Percentiles rank a stretch among this genome's conserved stretches.
These are phyloP conservation scores for Trifolium subterraneum DNA, from an alignment of 306 rosid species.

Conservation along the genomic window DNA sequence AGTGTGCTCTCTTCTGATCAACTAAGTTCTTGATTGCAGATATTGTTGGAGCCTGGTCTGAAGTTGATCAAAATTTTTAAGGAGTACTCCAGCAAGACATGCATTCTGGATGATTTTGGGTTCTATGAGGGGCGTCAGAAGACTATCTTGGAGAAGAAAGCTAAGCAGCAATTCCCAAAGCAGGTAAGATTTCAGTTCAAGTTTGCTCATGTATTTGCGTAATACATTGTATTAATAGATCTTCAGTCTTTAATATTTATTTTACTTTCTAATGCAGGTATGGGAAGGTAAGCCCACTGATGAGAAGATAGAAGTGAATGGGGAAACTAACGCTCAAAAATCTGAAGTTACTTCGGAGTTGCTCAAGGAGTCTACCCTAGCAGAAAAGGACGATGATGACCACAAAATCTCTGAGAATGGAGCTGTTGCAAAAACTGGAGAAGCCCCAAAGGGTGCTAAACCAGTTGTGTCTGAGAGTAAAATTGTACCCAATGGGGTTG, in stretches of 20 bases:
- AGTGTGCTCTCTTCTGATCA: slow-evolving; percentile 14
- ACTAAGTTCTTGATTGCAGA: slow-evolving; percentile 47
- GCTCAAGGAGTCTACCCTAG: slow-evolving; percentile 50
- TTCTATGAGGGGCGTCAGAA: slow-evolving; percentile 88
- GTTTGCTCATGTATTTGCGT: neutral
- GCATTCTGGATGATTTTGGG: slow-evolving; percentile 89
- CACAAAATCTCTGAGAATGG: slow-evolving; percentile 62
- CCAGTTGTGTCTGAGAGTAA: slow-evolving; percentile 67
- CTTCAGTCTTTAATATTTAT: neutral
- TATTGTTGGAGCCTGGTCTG: slow-evolving; percentile 81
- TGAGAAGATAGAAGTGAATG: slow-evolving; percentile 67
- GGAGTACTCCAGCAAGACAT: slow-evolving; percentile 79
- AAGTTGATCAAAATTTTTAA: slow-evolving; percentile 77
- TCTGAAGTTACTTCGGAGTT: slow-evolving; percentile 58
- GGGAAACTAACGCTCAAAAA: slow-evolving; percentile 55
- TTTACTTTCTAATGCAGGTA: slow-evolving; percentile 50
- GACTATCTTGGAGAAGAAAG: slow-evolving; percentile 91
- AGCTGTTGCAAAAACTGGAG: slow-evolving; percentile 61
- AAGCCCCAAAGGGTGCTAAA: slow-evolving; percentile 87
- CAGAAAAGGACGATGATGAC: slow-evolving; percentile 47
- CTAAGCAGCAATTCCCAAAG: slow-evolving; percentile 79
- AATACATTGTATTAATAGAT: neutral
- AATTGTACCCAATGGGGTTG: slow-evolving; percentile 66
- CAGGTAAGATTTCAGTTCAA: slow-evolving; percentile 56
- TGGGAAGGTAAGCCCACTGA: slow-evolving; percentile 91